Conservation (phyloP, 1,139 yeast species). For the Candida glucosophila region DNA sequence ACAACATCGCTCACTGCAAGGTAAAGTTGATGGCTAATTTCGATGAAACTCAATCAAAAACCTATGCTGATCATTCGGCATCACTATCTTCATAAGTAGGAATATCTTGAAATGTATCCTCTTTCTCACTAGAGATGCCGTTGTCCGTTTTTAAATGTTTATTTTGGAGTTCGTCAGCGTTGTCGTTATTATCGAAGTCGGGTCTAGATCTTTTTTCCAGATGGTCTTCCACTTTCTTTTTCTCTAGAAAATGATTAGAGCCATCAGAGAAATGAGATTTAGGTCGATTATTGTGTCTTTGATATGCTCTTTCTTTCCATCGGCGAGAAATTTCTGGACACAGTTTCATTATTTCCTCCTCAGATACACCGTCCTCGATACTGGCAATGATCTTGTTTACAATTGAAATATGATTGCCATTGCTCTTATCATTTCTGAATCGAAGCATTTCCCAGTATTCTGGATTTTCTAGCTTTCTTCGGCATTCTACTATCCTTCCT, state of each 20-base stretch:
- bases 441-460: conserved; percentile 79
- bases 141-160: conserved; percentile 4
- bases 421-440: conserved; percentile 85
- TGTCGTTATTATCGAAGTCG: conserved; percentile 3
- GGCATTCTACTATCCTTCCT: conserved; percentile 85
- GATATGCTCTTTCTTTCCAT: conserved; percentile 29
- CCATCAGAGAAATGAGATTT: conserved; percentile 1
- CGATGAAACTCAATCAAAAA: background rate
- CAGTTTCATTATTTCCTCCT: conserved; percentile 56
- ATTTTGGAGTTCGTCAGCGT: conserved; percentile 2
- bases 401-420: conserved; percentile 76
- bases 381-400: conserved; percentile 77
- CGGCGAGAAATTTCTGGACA: conserved; percentile 26
- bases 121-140: conserved; percentile 8
- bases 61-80: conserved; percentile 19
- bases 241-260: conserved; percentile 2
- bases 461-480: conserved; percentile 39
- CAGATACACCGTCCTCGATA: conserved; percentile 77
- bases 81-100: conserved; percentile 40
- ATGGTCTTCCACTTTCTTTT: conserved; percentile 6
- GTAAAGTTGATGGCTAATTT: background rate
- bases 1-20: too few species aligned
- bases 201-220: conserved; percentile 6
- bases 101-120: conserved; percentile 25
- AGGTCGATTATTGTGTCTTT: conserved; percentile 11